Percentiles rank a stretch among this genome's conserved stretches.
Conservation (phyloP, 148 eudicot genomes). For the Euryodendron excelsum region DNA sequence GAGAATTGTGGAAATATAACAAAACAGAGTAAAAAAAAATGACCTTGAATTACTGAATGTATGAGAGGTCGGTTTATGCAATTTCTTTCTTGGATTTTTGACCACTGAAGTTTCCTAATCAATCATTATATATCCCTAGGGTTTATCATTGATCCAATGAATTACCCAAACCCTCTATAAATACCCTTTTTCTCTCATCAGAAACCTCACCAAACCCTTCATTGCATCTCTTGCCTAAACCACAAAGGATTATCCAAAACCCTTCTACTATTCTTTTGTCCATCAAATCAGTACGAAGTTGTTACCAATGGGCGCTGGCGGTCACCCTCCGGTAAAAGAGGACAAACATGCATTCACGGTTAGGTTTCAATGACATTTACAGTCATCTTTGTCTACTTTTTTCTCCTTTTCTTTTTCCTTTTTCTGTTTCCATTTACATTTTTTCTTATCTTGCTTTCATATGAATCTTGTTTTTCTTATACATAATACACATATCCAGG, state of each 20-base stretch:
- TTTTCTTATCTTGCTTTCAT: neutral
- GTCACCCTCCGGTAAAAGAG: neutral
- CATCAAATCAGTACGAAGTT: neutral
- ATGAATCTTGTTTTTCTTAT: neutral
- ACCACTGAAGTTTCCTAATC: too few relatives aligned
- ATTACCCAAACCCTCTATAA: too few relatives aligned
- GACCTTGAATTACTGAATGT: too few relatives aligned
- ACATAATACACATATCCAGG: slow-evolving; percentile 5
- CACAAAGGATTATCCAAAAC: neutral
- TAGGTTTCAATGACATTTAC: neutral
- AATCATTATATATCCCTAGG: too few relatives aligned
- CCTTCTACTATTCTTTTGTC: neutral
- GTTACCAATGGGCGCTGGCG: neutral
- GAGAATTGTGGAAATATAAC: too few relatives aligned
- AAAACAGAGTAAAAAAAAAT: too few relatives aligned
- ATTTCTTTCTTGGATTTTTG: neutral
- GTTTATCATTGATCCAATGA: too few relatives aligned
- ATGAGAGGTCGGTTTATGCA: neutral
- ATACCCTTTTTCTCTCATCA: neutral
- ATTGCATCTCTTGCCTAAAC: neutral
- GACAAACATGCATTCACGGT: neutral
- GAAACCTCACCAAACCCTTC: neutral
- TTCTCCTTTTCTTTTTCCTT: neutral
- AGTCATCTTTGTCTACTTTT: neutral
- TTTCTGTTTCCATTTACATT: too few relatives aligned